Base-by-base conservation (phyloP, 345 rosid genomes). In the Lepidium aucheri region DNA sequence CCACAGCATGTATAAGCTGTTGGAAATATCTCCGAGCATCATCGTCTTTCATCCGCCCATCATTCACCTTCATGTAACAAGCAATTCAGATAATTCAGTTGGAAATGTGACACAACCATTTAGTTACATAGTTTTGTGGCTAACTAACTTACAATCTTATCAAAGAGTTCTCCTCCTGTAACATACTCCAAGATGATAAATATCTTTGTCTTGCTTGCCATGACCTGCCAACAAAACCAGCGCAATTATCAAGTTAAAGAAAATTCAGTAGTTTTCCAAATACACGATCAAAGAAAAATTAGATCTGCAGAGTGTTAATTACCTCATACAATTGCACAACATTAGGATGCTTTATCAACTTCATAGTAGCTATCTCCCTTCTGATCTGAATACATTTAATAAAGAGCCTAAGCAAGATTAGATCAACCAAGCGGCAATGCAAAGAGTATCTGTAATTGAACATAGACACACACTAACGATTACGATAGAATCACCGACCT, bases 1-100 rank as follows among this genome's bases (percentile, higher is more conserved):
- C 99, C 55, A 94, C 92, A 33, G 86, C 88, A 79, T 94, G 84
- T 46, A 94, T 81, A 72, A 94, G 99, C 79, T 94, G 97, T 81
- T 94, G 99, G 60, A 94, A 94, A 67, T 94, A 94, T 73, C 86
- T 79, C 28, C 99, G 82, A 3, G 96, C 97, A 68, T 90, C 93
- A 22, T 80, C 84, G 72, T 94, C 99, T 63, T 83, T 82, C 97
- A 94, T 90, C 41, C 97, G 78, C 52, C 99, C 99, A 38, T 85
- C 83, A 52, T 90, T 94, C 70, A 90, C 92, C 99, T 94, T 74
- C 34, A 62, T 15, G 60, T 20, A 5, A 4, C 6, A 6, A 0
- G 30, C 30, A 26, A 26, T 26, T 35, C 38, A 26, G 30, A 49
- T 46, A 4, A 26, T 64, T 47, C n/a, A 44, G 17, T 9, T 34